Base-by-base conservation (phyloP, 1,284 basidiomycete species). In the Xerocomus nothofagi region DNA sequence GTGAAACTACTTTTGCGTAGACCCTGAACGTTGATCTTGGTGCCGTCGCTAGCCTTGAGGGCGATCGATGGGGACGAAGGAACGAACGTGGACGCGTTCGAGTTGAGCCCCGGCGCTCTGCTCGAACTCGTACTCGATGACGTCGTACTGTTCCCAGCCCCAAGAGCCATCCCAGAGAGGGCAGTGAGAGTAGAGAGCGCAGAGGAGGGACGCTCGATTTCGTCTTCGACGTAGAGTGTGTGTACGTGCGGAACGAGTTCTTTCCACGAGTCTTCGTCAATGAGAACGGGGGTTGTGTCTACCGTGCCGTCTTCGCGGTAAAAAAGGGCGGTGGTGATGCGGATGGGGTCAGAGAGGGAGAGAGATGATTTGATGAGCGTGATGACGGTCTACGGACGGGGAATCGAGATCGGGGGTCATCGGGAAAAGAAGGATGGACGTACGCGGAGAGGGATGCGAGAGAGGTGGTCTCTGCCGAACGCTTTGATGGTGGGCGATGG, bases 191-290 rank as follows among this genome's bases (percentile, higher is more conserved):
- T n/a, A 1, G 59, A 52, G 29, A 39, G 43, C 6, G 52, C 39
- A 6, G 36, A 26, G 26, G 26, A 49, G 5, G 53, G 52, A 18
- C 57, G 59, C 26, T 60, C 57, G 21, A 36, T 34, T 31, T 65
- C 66, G 29, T 67, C 64, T 15, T 67, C 65, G 32, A 69, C 47
- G 39, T 69, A 54, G 27, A 69, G 46, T 3, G 60, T 66, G 36
- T 69, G 65, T 11, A 69, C 47, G 26, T 68, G 64, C 30, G 64
- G 66, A 0, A 41, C 64, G 21, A 69, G 62, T 27, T 69, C 64
- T 14, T 59, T 63, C 67, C 63, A 66, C 33, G 67, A 69, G 36
- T 62, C 62, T 17, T 69, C 67, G 18, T 66, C 64, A 14, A 66
- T 29, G 20, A 59, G 46, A 15, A 56, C 55, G 9, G 55, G 54